phyloP scores from a whole-genome alignment of 208 protist genomes.

The Balamuthia mandrillaris region DNA sequence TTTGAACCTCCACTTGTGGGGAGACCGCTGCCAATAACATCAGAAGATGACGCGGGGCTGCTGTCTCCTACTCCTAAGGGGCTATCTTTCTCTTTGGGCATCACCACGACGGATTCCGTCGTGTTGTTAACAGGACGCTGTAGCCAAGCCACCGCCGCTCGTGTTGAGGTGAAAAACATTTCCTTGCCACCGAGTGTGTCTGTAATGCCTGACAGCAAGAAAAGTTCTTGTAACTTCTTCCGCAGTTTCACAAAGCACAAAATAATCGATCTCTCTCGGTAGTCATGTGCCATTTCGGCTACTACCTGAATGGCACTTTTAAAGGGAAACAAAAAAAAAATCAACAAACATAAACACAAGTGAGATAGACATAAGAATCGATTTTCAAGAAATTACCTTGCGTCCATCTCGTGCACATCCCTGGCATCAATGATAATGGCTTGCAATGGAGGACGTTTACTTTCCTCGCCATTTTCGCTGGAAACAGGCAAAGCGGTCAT shows the following conservation, averaged over 20 bases:
- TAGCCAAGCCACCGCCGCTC: too few relatives aligned
- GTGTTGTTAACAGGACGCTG: too few relatives aligned
- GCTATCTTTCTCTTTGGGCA: too few relatives aligned
- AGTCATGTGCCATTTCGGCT: neutral
- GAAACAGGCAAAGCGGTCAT: neutral
- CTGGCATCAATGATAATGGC: conserved; percentile 30
- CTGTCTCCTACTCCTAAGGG: too few relatives aligned
- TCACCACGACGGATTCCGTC: too few relatives aligned
- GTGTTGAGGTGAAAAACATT: too few relatives aligned
- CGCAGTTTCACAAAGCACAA: neutral
- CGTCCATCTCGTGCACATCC: conserved; percentile 16
- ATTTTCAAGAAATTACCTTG: neutral
- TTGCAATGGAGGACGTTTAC: neutral
- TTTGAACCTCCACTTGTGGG: too few relatives aligned
- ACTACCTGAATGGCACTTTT: neutral
- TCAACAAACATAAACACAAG: neutral
- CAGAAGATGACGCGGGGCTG: too few relatives aligned
- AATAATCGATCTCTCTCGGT: neutral
- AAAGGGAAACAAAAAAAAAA: neutral
- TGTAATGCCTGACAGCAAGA: neutral
- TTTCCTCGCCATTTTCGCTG: too few relatives aligned
- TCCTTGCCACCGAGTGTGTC: too few relatives aligned
- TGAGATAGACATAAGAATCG: neutral
- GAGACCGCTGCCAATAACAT: too few relatives aligned
- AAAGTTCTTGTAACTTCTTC: neutral